Percentiles rank a stretch among this genome's conserved stretches.
Conservation (phyloP, 2,329 filamentous ascomycete genomes). For the Incumbomyces delicatus region DNA sequence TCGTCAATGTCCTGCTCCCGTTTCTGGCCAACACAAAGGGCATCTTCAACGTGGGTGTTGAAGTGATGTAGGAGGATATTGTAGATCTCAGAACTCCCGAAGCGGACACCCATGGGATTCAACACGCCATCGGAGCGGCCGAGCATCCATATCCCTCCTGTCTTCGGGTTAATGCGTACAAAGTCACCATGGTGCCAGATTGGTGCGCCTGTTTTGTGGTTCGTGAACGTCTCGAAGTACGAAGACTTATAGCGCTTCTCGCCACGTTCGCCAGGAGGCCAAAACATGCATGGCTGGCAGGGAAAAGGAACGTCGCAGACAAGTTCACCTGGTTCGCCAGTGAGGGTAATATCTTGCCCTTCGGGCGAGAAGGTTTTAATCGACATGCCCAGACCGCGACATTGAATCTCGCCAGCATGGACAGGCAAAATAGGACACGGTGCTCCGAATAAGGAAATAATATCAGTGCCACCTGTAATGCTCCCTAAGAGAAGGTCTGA, state of each 20-base stretch:
- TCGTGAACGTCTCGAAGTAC: conserved; percentile 77
- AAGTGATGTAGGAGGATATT: conserved; percentile 86
- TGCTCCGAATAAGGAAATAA: conserved; percentile 86
- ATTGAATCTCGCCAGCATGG: conserved; percentile 64
- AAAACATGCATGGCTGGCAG: conserved; percentile 84
- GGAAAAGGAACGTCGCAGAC: conserved; percentile 82
- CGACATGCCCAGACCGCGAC: conserved; percentile 70
- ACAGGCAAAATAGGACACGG: conserved; percentile 69
- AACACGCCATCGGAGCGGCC: conserved; percentile 86
- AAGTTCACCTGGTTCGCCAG: conserved; percentile 70
- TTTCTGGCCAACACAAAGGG: conserved; percentile 74
- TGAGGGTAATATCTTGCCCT: conserved; percentile 47
- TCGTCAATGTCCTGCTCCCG: conserved; percentile 66
- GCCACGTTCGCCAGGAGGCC: conserved; percentile 54
- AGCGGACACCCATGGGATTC: conserved; percentile 83
- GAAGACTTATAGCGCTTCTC: conserved; percentile 67
- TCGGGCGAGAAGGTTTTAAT: conserved; percentile 48
- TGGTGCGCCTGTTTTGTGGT: conserved; percentile 29
- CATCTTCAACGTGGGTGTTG: conserved; percentile 66
- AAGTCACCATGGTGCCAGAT: conserved; percentile 95
- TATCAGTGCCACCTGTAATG: conserved; percentile 94
- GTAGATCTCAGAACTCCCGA: conserved; percentile 92
- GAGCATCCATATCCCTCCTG: conserved; percentile 78
- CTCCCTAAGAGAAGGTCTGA: conserved; percentile 72
- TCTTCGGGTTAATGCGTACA: conserved; percentile 58